phyloP scores from a whole-genome alignment of 495 filamentous ascomycete genomes.

The Penicillium bialowiezense region DNA sequence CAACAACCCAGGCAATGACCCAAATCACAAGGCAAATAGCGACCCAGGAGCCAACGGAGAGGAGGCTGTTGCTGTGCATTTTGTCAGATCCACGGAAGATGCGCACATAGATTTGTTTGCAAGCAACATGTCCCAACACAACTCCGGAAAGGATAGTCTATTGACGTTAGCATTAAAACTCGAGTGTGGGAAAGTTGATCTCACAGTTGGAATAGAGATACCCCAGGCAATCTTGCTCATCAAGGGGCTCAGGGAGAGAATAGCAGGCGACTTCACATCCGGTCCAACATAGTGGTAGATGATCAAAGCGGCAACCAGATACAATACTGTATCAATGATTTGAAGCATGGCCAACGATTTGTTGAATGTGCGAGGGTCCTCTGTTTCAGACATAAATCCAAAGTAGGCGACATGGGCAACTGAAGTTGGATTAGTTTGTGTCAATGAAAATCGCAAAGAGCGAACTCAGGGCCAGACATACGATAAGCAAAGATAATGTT shows the following conservation, averaged over 20 bases:
- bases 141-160: constrained; percentile 39
- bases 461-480: constrained; percentile 14
- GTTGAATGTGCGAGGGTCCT: constrained; percentile 59
- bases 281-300: constrained; percentile 73
- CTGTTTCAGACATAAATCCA: constrained; percentile 73
- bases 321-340: constrained; percentile 61
- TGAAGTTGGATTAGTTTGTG: constrained; percentile 15
- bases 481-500: constrained; percentile 45
- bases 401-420: constrained; percentile 72
- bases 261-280: constrained; percentile 66
- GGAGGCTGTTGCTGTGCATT: constrained; percentile 55
- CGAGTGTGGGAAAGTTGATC: constrained; percentile 4
- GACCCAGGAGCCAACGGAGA: constrained; percentile 52
- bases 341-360: constrained; percentile 66
- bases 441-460: not conserved
- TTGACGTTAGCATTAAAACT: not conserved
- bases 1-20: constrained; percentile 66
- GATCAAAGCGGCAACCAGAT: constrained; percentile 43
- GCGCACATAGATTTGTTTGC: constrained; percentile 65
- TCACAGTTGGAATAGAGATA: constrained; percentile 66
- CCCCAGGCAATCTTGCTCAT: constrained; percentile 72
- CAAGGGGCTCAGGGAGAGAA: constrained; percentile 58
- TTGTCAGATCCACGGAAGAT: constrained; percentile 53
- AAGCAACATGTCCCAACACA: constrained; percentile 60
- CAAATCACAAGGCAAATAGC: constrained; percentile 55